Conservation (phyloP, 306 rosid species). For the Rosa lucieae region DNA sequence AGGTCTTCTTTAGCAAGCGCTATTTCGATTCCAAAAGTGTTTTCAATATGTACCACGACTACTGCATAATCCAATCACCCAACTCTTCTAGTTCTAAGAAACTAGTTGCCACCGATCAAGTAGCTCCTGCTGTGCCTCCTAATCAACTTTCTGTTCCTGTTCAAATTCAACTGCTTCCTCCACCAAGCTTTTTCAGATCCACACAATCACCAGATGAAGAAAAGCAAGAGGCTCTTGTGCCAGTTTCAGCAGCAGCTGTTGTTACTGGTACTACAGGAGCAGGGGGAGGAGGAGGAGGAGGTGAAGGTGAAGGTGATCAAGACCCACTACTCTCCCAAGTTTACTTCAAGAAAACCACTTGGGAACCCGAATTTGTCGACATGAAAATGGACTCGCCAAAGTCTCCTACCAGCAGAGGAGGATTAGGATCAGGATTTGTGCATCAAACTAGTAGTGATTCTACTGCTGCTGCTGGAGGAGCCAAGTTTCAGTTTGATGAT, state of each 20-base stretch:
- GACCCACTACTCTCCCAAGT: slow-evolving; percentile 48
- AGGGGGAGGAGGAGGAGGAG: not conserved
- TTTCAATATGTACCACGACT: slow-evolving; percentile 39
- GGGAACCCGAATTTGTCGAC: slow-evolving; percentile 77
- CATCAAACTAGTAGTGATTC: slow-evolving; percentile 40
- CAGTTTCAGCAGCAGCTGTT: not conserved
- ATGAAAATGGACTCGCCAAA: slow-evolving; percentile 75
- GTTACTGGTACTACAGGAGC: not conserved
- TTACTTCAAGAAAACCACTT: slow-evolving; percentile 53
- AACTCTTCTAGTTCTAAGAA: slow-evolving; percentile 14
- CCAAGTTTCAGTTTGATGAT: slow-evolving; percentile 40
- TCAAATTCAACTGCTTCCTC: slow-evolving; percentile 19
- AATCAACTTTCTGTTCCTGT: slow-evolving; percentile 22
- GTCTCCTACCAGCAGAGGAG: slow-evolving; percentile 43
- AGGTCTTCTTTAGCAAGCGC: slow-evolving; percentile 25
- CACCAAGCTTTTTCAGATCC: not conserved
- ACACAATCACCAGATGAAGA: slow-evolving; percentile 15
- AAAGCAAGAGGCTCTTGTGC: not conserved
- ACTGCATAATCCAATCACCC: slow-evolving; percentile 56
- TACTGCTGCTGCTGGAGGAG: not conserved
- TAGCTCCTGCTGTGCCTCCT: not conserved
- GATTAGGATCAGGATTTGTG: slow-evolving; percentile 7
- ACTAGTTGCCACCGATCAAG: not conserved
- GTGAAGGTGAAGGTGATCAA: slow-evolving; percentile 36
- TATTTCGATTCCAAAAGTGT: slow-evolving; percentile 34